Evolutionary conservation across 2,329 filamentous ascomycete species (phyloP), one percentile per base, ranked within the genome.

Genomic region (Penicillium sp.): DNA sequence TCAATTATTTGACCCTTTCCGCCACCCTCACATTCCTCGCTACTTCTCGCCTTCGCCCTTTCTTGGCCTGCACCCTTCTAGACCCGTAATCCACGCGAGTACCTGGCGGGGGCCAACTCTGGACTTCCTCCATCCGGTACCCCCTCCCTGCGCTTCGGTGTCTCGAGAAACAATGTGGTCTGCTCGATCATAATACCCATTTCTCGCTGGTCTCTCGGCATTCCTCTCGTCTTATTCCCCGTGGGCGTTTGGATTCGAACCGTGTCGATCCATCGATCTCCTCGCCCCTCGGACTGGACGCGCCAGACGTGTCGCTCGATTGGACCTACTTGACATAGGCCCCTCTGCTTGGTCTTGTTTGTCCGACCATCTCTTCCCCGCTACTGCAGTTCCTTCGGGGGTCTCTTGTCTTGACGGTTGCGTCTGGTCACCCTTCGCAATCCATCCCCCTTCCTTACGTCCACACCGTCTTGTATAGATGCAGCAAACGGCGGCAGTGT

Each of bases 381-480:
- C 29, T 38, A 46, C 43, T 50, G n/a, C 48, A 49, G 29, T 49
- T 24, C 15, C 16, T 45, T 34, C n/a, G 45, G 42, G 39, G 47
- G 29, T n/a, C 21, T 53, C n/a, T 29, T 15, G 34, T 38, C 23
- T 50, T 34, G 33, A 38, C 28, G 12, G 26, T 34, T 47, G 36
- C 48, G 29, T 45, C 39, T 49, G 45, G 42, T 48, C 38, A 45
- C 18, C 31, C 36, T 42, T 52, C 47, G 16, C 39, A 42, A 49
- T 54, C 56, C 51, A 41, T 47, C 48, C 48, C 50, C 44, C 33
- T 49, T 43, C 43, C 51, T 53, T 41, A 29, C 54, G 53, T 45
- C 50, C 44, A 49, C 44, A 38, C 44, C 49, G 33, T 61, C 56
- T 62, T 71, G 58, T 67, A 70, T 70, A 68, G 67, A 69, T 66